Evolutionary conservation across 768 basidiomycete species (phyloP).

Genomic region (Rhizopogon salebrosus): DNA sequence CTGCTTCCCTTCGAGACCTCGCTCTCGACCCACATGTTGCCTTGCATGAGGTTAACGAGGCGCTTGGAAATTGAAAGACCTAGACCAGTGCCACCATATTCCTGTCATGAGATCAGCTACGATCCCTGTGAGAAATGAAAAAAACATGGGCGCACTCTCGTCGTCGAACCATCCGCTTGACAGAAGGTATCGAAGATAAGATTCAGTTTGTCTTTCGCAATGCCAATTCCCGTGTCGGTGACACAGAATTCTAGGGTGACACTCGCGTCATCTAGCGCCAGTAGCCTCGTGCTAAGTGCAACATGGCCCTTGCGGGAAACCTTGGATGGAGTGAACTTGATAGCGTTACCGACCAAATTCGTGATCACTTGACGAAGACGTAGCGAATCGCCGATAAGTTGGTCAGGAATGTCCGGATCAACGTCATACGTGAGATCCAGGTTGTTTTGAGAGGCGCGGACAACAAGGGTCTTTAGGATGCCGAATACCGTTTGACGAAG

Average conservation of each 20-base stretch:
- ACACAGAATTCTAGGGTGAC: slow-evolving; percentile 97
- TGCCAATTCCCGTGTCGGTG: slow-evolving; percentile 96
- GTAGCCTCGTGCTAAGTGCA: slow-evolving; percentile 77
- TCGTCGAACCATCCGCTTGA: slow-evolving; percentile 98
- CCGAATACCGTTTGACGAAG: slow-evolving; percentile 96
- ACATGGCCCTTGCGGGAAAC: slow-evolving; percentile 81
- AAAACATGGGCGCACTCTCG: slow-evolving; percentile 52
- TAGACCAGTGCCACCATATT: slow-evolving; percentile 96
- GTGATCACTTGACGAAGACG: slow-evolving; percentile 94
- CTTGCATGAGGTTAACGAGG: slow-evolving; percentile 94
- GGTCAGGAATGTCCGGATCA: slow-evolving; percentile 93
- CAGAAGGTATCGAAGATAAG: slow-evolving; percentile 99
- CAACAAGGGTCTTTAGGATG: slow-evolving; percentile 95
- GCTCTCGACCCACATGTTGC: slow-evolving; percentile 98
- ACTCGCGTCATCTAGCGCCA: slow-evolving; percentile 74
- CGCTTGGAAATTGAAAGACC: slow-evolving; percentile 97
- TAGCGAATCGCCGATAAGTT: slow-evolving; percentile 93
- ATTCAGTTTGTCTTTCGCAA: slow-evolving; percentile 96
- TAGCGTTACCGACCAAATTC: slow-evolving; percentile 91
- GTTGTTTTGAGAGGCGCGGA: slow-evolving; percentile 95
- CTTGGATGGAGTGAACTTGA: slow-evolving; percentile 92
- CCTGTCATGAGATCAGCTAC: slow-evolving; percentile 36
- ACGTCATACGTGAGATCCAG: slow-evolving; percentile 95
- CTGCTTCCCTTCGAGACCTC: slow-evolving; percentile 89
- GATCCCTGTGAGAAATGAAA: slow-evolving; percentile 3